Percentiles rank a stretch among this genome's conserved stretches.
Conservation (phyloP, 805 yeast genomes). For the Hanseniaspora guilliermondii region DNA sequence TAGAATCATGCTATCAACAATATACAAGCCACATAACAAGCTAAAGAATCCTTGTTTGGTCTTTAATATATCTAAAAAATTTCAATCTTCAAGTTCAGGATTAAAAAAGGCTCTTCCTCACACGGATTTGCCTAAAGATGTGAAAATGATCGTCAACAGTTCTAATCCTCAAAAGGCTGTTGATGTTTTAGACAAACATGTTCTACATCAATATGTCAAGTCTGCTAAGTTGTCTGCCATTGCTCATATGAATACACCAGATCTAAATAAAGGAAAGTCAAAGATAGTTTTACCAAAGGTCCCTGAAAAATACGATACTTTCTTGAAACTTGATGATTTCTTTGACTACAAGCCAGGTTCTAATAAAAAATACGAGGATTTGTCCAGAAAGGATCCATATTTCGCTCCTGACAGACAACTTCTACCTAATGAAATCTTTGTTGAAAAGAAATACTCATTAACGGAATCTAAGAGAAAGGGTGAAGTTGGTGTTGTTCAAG, state of each 20-base stretch:
- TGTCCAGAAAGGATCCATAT: conserved; percentile 19
- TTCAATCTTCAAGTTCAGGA: not conserved
- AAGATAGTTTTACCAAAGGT: not conserved
- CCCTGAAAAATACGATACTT: conserved; percentile 44
- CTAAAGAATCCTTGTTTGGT: not conserved
- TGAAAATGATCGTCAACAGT: conserved; percentile 1
- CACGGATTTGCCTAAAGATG: not conserved
- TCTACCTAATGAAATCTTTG: conserved; percentile 17
- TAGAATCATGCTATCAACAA: not conserved
- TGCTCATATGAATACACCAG: conserved; percentile 4
- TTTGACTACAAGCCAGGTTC: conserved; percentile 46
- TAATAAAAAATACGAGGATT: conserved; percentile 18
- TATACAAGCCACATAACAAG: not conserved
- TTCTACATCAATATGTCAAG: conserved; percentile 39
- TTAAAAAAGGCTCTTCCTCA: conserved; percentile 7
- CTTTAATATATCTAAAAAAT: not conserved
- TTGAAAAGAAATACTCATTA: conserved; percentile 6
- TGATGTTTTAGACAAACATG: not conserved
- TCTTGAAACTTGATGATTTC: conserved; percentile 53
- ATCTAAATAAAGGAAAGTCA: conserved; percentile 4
- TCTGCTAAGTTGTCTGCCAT: conserved; percentile 55
- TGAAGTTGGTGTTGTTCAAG: conserved; percentile 4
- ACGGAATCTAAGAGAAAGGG: conserved; percentile 4
- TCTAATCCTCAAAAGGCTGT: conserved; percentile 1
- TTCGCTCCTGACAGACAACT: conserved; percentile 14